phyloP scores from a whole-genome alignment of 73 alveolate species.

The Stentor roeselii region DNA sequence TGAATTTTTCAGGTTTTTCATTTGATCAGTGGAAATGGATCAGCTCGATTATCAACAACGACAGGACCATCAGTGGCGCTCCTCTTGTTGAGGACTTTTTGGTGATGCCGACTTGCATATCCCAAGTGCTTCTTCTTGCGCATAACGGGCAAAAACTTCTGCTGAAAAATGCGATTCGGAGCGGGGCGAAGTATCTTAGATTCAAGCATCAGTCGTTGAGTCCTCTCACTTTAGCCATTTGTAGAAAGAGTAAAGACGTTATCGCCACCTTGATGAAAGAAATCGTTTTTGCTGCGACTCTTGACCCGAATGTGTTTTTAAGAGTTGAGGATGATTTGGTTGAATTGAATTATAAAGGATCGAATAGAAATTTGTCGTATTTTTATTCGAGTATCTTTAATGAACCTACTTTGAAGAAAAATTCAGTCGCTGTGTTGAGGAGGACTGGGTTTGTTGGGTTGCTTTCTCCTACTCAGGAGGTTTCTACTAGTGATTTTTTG shows the following conservation, averaged over 20 bases:
- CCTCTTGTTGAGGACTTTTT: neutral
- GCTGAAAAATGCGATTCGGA: neutral
- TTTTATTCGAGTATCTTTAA: neutral
- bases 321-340: conserved; percentile 8
- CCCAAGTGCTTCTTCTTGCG: neutral
- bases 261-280: neutral
- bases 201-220: neutral
- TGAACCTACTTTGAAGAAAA: neutral
- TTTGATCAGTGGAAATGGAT: neutral
- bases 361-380: neutral
- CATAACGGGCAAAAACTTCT: neutral
- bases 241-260: neutral
- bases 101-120: neutral
- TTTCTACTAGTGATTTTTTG: no score
- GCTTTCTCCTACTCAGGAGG: neutral
- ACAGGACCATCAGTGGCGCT: neutral
- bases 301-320: neutral
- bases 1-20: neutral
- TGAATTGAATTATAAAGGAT: neutral
- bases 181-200: neutral
- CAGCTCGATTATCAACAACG: neutral
- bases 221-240: conserved; percentile 1
- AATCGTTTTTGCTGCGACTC: neutral
- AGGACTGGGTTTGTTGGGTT: neutral
- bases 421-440: neutral